Evolutionary conservation across 768 basidiomycete species (phyloP).

Genomic region (Pulveroboletus ravenelii): DNA sequence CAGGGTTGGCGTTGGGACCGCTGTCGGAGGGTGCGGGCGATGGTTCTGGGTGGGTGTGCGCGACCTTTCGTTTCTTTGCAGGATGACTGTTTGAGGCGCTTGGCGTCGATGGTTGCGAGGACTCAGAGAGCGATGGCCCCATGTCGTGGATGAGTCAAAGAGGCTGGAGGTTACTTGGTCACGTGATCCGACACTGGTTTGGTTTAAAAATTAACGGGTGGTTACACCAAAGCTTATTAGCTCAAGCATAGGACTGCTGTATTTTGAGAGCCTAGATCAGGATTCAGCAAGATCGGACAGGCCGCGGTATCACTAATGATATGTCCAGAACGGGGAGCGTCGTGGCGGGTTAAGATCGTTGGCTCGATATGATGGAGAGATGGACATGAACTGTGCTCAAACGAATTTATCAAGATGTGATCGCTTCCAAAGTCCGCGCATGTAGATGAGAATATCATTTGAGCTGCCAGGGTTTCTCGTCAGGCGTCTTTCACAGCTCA

Average conservation of each 20-base stretch:
- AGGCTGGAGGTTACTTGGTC: conserved; percentile 8
- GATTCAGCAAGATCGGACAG: background rate
- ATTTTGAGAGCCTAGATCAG: background rate
- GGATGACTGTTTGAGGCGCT: conserved; percentile 14
- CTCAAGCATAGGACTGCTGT: no score
- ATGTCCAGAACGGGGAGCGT: background rate
- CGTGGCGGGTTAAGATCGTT: background rate
- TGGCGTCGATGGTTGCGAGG: conserved; percentile 35
- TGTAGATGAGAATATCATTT: background rate
- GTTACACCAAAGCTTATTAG: no score
- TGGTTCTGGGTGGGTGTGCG: conserved; percentile 33
- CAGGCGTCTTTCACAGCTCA: no score
- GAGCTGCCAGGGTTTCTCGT: background rate
- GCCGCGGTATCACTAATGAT: background rate
- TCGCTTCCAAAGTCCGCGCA: background rate
- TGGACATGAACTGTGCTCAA: background rate
- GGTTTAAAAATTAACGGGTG: no score
- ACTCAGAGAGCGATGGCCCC: conserved; percentile 21
- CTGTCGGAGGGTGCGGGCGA: conserved; percentile 61
- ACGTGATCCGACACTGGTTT: conserved; percentile 9
- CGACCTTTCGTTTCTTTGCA: conserved; percentile 51
- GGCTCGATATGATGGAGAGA: background rate
- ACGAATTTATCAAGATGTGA: background rate
- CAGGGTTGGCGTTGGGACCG: conserved; percentile 24
- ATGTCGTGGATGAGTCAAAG: background rate